Conservation (phyloP, 169 alveolate genomes). For the Cryptosporidium canis region DNA sequence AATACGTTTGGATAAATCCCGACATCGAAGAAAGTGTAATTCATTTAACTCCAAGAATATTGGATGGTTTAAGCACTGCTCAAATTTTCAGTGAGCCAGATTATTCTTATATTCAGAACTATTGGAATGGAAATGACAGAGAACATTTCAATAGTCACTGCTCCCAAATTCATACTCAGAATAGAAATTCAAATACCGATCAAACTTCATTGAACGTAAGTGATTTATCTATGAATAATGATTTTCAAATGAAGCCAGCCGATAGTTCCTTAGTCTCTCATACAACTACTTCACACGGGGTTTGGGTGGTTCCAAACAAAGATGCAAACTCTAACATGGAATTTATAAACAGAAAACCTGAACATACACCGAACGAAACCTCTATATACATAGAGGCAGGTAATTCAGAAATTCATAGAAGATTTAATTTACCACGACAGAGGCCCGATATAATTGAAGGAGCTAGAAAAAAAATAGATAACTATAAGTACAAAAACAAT, state of each 20-base stretch:
- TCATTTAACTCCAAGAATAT: not conserved
- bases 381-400: not conserved
- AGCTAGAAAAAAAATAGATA: not conserved
- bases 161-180: not conserved
- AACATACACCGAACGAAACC: not conserved
- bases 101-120: not conserved
- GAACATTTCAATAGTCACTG: not conserved
- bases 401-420: slow-evolving; percentile 13
- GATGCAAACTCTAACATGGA: not conserved
- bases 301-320: slow-evolving; percentile 56
- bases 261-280: slow-evolving; percentile 53
- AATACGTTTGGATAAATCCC: slow-evolving; percentile 37
- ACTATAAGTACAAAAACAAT: not conserved
- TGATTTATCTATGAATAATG: not conserved
- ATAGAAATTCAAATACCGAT: not conserved
- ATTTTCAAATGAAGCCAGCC: not conserved
- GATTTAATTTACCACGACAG: slow-evolving; percentile 32
- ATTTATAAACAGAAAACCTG: not conserved
- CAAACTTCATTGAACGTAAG: slow-evolving; percentile 6
- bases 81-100: not conserved
- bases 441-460: slow-evolving; percentile 3
- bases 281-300: slow-evolving; percentile 31
- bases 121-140: not conserved
- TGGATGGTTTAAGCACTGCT: not conserved
- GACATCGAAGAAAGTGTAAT: slow-evolving; percentile 4